These are phyloP conservation scores for Cutaneotrichosporon mucoides DNA, from an alignment of 1,284 basidiomycete genomes.

Conservation along the genomic window DNA sequence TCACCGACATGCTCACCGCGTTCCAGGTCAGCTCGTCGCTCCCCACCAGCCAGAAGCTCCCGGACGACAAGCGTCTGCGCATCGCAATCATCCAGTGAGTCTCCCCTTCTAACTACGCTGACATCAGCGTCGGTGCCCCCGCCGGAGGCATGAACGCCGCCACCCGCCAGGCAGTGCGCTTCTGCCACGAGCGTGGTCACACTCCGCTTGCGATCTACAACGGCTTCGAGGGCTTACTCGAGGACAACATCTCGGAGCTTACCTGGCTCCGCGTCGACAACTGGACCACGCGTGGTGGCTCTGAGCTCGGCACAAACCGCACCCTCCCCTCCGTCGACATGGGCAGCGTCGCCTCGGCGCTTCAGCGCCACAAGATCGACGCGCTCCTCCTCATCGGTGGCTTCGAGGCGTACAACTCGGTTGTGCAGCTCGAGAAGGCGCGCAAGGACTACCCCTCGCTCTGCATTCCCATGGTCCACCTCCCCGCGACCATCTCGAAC, in stretches of 20 bases:
- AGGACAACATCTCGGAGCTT: constrained; percentile 78
- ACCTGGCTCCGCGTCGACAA: constrained; percentile 95
- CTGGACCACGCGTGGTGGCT: constrained; percentile 96
- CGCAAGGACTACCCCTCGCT: constrained; percentile 81
- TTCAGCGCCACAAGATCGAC: constrained; percentile 81
- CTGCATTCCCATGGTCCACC: constrained; percentile 86
- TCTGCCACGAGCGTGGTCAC: constrained; percentile 88
- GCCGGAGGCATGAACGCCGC: constrained; percentile 99
- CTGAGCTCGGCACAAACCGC: constrained; percentile 95
- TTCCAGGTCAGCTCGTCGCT: constrained; percentile 71
- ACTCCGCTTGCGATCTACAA: constrained; percentile 87
- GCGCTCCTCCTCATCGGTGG: constrained; percentile 88
- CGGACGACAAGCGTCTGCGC: constrained; percentile 68
- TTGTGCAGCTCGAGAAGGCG: constrained; percentile 73
- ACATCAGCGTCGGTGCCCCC: constrained; percentile 79
- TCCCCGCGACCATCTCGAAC: constrained; percentile 94
- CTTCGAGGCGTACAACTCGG: constrained; percentile 85
- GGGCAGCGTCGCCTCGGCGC: constrained; percentile 78
- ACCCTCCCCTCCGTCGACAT: constrained; percentile 79
- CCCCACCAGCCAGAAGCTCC: constrained; percentile 59
- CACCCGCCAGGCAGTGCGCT: constrained; percentile 87
- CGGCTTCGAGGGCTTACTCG: constrained; percentile 88
- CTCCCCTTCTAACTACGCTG: not conserved
- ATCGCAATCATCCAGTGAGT: constrained; percentile 89
- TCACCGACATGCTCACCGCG: constrained; percentile 77